Percentiles rank a stretch among this genome's conserved stretches.
Evolutionary conservation across 192 early-diverging fungal species (phyloP).

Genomic region (Coemansia sp.): DNA sequence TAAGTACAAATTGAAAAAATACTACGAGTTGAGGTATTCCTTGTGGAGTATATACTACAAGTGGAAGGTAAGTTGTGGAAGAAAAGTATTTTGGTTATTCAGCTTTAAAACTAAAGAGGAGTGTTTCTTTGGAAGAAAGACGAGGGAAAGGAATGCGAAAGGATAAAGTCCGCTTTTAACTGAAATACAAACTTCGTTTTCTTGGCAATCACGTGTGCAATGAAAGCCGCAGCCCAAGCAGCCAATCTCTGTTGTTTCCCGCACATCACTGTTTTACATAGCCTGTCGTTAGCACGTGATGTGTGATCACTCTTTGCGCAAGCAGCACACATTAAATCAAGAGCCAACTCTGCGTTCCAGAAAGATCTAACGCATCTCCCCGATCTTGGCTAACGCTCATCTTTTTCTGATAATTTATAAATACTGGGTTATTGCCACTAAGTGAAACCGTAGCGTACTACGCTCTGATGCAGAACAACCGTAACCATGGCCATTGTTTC

Average conservation of each 20-base stretch:
- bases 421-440: no score
- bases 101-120: background rate
- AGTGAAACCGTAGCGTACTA: background rate
- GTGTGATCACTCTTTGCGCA: background rate
- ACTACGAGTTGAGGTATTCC: background rate
- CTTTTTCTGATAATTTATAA: no score
- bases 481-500: no score
- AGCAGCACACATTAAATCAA: background rate
- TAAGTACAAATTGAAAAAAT: constrained; percentile 3
- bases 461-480: background rate
- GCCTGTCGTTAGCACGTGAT: background rate
- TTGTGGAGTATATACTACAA: background rate
- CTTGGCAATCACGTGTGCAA: background rate
- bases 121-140: background rate
- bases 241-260: background rate
- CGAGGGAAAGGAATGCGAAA: background rate
- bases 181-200: background rate
- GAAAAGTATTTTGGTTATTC: background rate
- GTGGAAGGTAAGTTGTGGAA: background rate
- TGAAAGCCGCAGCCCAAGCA: background rate
- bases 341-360: background rate
- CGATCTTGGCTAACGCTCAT: background rate
- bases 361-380: background rate
- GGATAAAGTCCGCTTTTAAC: background rate
- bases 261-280: background rate